Evolutionary conservation across 768 basidiomycete genomes (phyloP), one percentile per base, ranked within the genome.

Genomic region (Trametes sanguinea): DNA sequence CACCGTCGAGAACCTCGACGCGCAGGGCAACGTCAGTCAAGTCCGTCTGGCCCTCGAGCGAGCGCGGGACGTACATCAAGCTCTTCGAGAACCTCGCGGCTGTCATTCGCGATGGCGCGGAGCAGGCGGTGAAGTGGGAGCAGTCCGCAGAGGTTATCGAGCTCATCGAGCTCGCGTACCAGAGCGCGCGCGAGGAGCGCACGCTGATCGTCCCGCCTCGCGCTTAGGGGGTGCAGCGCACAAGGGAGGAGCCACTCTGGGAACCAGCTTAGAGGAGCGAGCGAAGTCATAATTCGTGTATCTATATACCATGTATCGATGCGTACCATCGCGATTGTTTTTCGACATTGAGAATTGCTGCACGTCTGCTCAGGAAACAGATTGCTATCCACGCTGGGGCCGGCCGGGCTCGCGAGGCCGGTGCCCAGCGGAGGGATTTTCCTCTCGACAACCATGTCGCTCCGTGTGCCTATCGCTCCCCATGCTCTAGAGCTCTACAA

Each of bases 81-180:
- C 73, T 91, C 53, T 92, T 86, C 78, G 81, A 76, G 60, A 88
- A 91, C 66, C 74, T 92, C 22, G 89, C 84, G 10, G 80, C 77
- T 29, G 83, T 82, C 6, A 88, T 93, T 57, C 77, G 85, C 35
- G 73, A 81, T 29, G 80, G 80, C 3, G 80, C 76, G 6, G 80
- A 82, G 53, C 80, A 79, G 39, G 79, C 77, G 6, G 84, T 94
- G 46, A 90, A 85, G 72, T 92, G 90, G 81, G 83, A 85, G 66
- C 85, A 94, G 71, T 85, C 89, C 0, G 82, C 83, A 8, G 74
- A 80, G 6, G 88, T 90, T 8, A 85, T 95, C 65, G 83, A 89
- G 75, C 80, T 95, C 71, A 84, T 94, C 67, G 90, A 94, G 74
- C 77, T 90, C 9, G 90, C 88, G 7, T 78, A 84, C 69, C 73